Base-by-base conservation (phyloP, 1,284 basidiomycete genomes). In the Leccinum solheimii region DNA sequence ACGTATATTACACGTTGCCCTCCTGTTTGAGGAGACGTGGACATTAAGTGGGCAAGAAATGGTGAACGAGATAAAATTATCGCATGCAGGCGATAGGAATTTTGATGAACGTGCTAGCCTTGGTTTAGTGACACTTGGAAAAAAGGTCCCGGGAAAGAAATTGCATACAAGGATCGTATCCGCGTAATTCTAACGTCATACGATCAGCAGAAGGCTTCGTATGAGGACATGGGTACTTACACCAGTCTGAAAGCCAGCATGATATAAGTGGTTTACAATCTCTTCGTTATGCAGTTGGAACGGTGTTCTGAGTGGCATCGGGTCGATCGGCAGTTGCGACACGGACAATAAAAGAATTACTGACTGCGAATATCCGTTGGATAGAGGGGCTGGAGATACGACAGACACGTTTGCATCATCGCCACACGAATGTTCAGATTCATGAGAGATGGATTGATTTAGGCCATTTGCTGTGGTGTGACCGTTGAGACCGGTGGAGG, bases 51-150 rank as follows among this genome's bases (percentile, higher is more conserved):
- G 49, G 88, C 90, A 68, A 95, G 84, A 76, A 86, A 92, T 51
- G 94, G 92, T 40, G 91, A 94, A 59, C 90, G 88, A 60, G 92
- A 91, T 62, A 95, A 81, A 68, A 94, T 88, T 75, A 95, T 88
- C 67, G 88, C 84, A 75, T 92, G 90, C 57, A 92, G 82, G 63
- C 86, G 84, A 75, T 91, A 92, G 62, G 82, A 79, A 75, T 84
- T 86, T 80, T 88, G 85, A 69, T 86, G 84, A 62, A 91, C 86
- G 78, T 91, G 89, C 90, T 92, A 64, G 64, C 55, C 64, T 36
- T n/a, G 34, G 63, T 68, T 67, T 58, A 64, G 50, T 58, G 62
- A 57, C 64, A 52, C 60, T 66, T 58, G 51, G 55, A 54, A 54
- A 52, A 52, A 60, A 58, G 21, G 52, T 60, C 23, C 56, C 56